Percentiles rank a stretch among this genome's conserved stretches.
Conservation (phyloP, 164 flowering plant genomes). For the Malania oleifera region DNA sequence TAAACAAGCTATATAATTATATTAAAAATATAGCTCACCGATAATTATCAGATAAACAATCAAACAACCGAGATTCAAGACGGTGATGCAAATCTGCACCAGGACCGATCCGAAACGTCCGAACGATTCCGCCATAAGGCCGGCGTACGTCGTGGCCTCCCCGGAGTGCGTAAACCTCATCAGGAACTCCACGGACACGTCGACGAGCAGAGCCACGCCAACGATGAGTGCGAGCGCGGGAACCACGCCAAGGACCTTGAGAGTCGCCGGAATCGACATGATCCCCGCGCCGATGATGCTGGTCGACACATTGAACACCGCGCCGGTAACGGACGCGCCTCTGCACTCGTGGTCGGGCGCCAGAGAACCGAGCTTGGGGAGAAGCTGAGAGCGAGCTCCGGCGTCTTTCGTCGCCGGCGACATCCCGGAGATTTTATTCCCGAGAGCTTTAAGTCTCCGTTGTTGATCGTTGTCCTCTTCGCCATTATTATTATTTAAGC, state of each 20-base stretch:
- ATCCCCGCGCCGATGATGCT: slow-evolving; percentile 95
- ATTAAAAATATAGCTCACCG: slow-evolving; percentile 37
- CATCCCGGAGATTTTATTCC: too few relatives aligned
- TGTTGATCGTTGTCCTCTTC: slow-evolving; percentile 8
- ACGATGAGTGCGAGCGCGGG: slow-evolving; percentile 63
- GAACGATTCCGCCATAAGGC: slow-evolving; percentile 78
- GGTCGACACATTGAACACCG: slow-evolving; percentile 88
- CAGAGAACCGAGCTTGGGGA: background rate
- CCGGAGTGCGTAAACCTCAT: slow-evolving; percentile 64
- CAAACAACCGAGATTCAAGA: slow-evolving; percentile 63
- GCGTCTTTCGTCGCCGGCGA: background rate
- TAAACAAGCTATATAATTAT: too few relatives aligned
- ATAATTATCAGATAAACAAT: slow-evolving; percentile 75
- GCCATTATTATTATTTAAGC: background rate
- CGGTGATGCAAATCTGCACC: slow-evolving; percentile 63
- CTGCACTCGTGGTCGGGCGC: background rate
- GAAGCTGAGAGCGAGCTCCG: background rate
- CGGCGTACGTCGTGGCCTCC: slow-evolving; percentile 56
- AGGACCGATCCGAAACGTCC: slow-evolving; percentile 59
- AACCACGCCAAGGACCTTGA: slow-evolving; percentile 73
- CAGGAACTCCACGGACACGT: slow-evolving; percentile 67
- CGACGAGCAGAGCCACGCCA: slow-evolving; percentile 50
- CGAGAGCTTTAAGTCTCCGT: too few relatives aligned
- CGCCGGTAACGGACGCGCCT: slow-evolving; percentile 49
- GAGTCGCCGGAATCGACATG: slow-evolving; percentile 92